Evolutionary conservation across 106 monocot genomes (phyloP).

Genomic region (Dendrobium huoshanense): DNA sequence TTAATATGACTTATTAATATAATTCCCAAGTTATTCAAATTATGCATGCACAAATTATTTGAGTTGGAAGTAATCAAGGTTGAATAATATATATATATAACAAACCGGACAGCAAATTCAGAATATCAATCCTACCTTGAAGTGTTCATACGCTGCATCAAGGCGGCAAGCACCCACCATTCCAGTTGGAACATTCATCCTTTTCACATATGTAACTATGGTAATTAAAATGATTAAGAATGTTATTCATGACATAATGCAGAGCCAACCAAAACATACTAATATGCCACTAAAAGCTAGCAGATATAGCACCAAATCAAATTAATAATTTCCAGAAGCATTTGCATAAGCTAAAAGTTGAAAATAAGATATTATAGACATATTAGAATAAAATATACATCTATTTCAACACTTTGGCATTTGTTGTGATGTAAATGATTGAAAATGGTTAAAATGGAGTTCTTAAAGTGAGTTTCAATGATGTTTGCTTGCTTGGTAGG

Average conservation of each 20-base stretch:
- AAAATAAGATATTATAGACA: background rate
- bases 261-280: background rate
- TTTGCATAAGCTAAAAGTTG: background rate
- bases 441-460: background rate
- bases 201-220: constrained; percentile 75
- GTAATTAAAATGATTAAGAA: background rate
- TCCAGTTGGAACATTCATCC: constrained; percentile 73
- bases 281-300: background rate
- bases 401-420: background rate
- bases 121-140: constrained; percentile 52
- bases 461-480: background rate
- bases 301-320: background rate
- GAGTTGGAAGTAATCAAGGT: background rate
- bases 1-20: no score
- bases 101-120: background rate
- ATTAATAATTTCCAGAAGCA: background rate
- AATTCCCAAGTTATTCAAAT: no score
- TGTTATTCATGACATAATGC: constrained; percentile 4
- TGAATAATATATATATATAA: background rate
- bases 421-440: background rate
- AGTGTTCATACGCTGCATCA: constrained; percentile 89
- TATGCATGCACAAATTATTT: background rate
- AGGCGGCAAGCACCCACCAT: constrained; percentile 95
- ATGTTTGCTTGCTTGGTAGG: background rate
- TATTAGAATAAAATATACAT: background rate